These are phyloP conservation scores for Dendrothele bispora DNA, from an alignment of 768 basidiomycete species.

Conservation along the genomic window DNA sequence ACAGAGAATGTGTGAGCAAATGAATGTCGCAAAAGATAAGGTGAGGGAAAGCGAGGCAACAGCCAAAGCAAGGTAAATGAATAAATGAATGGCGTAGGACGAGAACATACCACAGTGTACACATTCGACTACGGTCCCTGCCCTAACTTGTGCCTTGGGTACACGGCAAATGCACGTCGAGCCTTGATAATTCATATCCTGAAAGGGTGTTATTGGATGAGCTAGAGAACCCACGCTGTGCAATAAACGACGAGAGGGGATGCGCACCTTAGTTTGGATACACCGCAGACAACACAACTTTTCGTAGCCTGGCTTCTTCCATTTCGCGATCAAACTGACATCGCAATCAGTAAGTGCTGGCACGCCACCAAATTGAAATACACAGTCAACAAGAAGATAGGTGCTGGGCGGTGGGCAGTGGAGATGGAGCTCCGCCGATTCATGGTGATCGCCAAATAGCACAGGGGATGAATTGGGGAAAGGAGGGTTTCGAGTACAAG, in stretches of 20 bases:
- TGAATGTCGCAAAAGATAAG: conserved; percentile 1
- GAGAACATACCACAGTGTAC: conserved; percentile 86
- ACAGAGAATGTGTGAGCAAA: conserved; percentile 12
- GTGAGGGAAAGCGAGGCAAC: too few species aligned
- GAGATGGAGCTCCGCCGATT: too few species aligned
- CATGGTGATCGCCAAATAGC: too few species aligned
- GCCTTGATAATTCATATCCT: conserved; percentile 99
- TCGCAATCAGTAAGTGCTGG: too few species aligned
- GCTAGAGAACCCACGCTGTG: too few species aligned
- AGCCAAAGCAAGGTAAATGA: too few species aligned
- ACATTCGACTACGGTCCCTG: conserved; percentile 93
- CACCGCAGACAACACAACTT: conserved; percentile 96
- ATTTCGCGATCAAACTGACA: conserved; percentile 82
- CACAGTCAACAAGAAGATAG: too few species aligned
- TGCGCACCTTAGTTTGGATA: conserved; percentile 83
- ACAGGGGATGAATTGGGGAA: too few species aligned
- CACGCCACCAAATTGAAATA: too few species aligned
- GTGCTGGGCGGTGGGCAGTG: too few species aligned
- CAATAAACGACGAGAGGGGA: not conserved
- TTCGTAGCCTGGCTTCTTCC: conserved; percentile 99
- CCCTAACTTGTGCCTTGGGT: conserved; percentile 89
- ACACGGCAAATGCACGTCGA: conserved; percentile 98
- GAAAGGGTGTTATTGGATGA: conserved; percentile 5
- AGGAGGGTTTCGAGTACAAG: too few species aligned
- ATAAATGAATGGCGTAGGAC: too few species aligned